A percentile compares a stretch with the other conserved stretches of the same genome.
phyloP scores from a whole-genome alignment of 2,329 filamentous ascomycete genomes.

The Ascosphaera aggregata region DNA sequence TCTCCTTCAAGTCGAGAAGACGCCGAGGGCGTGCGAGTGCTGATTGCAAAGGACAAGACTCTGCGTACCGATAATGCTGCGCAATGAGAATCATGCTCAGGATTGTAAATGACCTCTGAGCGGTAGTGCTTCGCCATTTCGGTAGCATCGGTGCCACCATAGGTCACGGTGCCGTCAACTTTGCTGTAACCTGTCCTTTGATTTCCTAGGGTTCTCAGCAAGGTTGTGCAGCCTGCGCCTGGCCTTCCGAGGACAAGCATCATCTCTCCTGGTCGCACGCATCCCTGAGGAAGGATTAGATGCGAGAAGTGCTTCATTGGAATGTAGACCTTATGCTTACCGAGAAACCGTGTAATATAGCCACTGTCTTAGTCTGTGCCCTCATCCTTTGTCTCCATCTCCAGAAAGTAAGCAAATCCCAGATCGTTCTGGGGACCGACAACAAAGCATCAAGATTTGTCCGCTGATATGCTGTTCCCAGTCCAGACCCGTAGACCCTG shows the following conservation, averaged over 20 bases:
- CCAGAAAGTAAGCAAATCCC: conserved; percentile 17
- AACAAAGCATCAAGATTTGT: conserved; percentile 33
- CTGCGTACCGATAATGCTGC: conserved; percentile 54
- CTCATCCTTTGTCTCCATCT: conserved; percentile 11
- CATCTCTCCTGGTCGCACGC: conserved; percentile 18
- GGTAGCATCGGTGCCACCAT: conserved; percentile 31
- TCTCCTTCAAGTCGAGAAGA: conserved; percentile 36
- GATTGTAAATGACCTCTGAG: conserved; percentile 42
- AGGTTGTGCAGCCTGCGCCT: conserved; percentile 44
- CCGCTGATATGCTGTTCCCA: conserved; percentile 37
- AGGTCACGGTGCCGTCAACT: conserved; percentile 30
- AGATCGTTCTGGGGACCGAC: conserved; percentile 23
- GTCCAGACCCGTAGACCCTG: conserved; percentile 44
- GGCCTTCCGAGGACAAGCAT: conserved; percentile 15
- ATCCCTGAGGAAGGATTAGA: too few relatives aligned
- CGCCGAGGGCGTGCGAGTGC: conserved; percentile 42
- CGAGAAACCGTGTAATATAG: conserved; percentile 41
- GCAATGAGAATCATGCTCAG: conserved; percentile 57
- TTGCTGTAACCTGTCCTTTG: conserved; percentile 35
- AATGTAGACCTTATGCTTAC: too few relatives aligned
- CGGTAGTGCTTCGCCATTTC: conserved; percentile 26
- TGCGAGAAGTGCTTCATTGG: too few relatives aligned
- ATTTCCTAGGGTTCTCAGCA: conserved; percentile 61
- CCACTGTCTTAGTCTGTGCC: conserved; percentile 30
- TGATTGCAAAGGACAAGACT: conserved; percentile 49